phyloP scores from a whole-genome alignment of 192 early-diverging fungal species.

The Linnemannia hyalina region DNA sequence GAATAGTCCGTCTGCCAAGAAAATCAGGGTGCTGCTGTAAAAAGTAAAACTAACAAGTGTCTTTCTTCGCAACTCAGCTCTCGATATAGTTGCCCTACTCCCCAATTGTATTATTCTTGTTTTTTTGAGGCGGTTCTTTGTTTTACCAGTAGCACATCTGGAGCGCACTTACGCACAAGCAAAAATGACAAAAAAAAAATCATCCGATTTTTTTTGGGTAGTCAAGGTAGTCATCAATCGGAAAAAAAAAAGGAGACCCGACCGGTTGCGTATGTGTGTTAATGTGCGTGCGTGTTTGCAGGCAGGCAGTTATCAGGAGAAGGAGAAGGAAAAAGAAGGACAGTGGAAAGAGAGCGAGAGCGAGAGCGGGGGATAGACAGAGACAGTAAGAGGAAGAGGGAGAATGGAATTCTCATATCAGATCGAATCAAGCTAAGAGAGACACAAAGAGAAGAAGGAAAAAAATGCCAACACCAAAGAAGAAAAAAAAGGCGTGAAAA shows the following conservation, averaged over 20 bases:
- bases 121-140: not conserved
- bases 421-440: not conserved
- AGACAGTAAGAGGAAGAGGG: not conserved
- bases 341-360: not conserved
- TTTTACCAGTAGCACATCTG: not conserved
- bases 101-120: not conserved
- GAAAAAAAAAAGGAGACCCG: not conserved
- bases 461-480: not conserved
- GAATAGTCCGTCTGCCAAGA: too few relatives aligned
- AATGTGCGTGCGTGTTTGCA: not conserved
- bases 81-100: not conserved
- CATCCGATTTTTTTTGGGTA: not conserved
- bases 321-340: not conserved
- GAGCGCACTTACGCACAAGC: not conserved
- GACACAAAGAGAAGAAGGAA: too few relatives aligned
- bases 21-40: not conserved
- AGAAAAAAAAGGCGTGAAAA: not conserved
- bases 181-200: not conserved
- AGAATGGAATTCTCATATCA: not conserved
- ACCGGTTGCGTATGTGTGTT: not conserved
- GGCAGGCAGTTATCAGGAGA: conserved; percentile 1
- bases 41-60: not conserved
- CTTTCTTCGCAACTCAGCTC: not conserved
- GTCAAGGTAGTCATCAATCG: not conserved
- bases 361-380: not conserved